Percentiles rank a stretch among this genome's conserved stretches.
These are phyloP conservation scores for Biscogniauxia marginata DNA, from an alignment of 2,329 filamentous ascomycete genomes.

Conservation along the genomic window DNA sequence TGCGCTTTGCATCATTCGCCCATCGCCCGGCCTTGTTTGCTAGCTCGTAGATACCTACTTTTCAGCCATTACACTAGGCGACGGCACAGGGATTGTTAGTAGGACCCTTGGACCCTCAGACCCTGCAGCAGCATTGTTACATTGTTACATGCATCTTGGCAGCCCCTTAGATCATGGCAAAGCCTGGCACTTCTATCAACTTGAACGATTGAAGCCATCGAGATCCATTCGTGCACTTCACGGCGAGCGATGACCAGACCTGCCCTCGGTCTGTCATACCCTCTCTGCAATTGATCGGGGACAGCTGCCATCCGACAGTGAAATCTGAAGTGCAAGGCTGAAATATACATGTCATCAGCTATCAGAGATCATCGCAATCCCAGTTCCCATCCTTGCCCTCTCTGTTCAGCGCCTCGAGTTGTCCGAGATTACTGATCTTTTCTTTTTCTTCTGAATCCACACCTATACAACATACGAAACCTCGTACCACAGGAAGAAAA, in stretches of 20 bases:
- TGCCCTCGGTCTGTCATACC: background rate
- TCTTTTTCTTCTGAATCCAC: background rate
- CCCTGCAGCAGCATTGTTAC: conserved; percentile 7
- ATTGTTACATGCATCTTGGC: background rate
- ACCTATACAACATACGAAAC: background rate
- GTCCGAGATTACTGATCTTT: background rate
- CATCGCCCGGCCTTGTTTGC: conserved; percentile 12
- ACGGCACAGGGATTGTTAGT: background rate
- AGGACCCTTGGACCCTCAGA: conserved; percentile 13
- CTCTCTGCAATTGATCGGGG: no score
- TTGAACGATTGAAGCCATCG: background rate
- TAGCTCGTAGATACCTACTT: background rate
- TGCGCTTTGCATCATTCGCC: background rate
- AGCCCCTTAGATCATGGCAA: conserved; percentile 1
- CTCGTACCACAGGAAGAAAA: background rate
- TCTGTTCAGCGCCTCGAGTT: background rate
- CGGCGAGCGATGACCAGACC: background rate
- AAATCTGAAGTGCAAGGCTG: background rate
- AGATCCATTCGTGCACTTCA: background rate
- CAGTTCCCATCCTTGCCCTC: background rate
- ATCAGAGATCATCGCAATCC: background rate
- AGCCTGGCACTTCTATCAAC: background rate
- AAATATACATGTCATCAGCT: background rate
- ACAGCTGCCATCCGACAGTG: no score
- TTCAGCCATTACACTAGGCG: background rate